Base-by-base conservation (phyloP, 78 protist species). In the Acrasis kona region DNA sequence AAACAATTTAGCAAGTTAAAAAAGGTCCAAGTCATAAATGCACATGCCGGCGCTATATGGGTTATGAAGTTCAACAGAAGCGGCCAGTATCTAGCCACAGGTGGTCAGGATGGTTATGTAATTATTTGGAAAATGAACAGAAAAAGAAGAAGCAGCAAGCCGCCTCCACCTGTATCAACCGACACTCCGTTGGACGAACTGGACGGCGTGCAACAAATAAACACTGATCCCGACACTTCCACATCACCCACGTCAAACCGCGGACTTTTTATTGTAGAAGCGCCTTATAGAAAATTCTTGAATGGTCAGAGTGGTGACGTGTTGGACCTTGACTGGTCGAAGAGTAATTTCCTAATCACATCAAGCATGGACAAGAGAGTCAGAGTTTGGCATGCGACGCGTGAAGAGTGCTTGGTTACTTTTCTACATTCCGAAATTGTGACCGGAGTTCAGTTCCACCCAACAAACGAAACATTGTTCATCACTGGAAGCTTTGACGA, bases 371-470 rank as follows among this genome's bases (percentile, higher is more conserved):
- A 84, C 58, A 79, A 73, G 65, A 84, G 81, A 3, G 88, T 80
- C 38, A 71, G 87, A 5, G 73, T 79, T 29, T 85, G 84, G 84
- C 86, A 85, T 10, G 8, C 77, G 2, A 19, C 40, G 1, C 67
- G 73, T 12, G 1, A 3, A 3, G 76, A 74, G 36, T 72, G 77
- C 40, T 27, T 85, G 39, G 34, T 68, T 29, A 1, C 3, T 6
- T 81, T 83, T 69, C 84, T 64, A 27, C 90, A 86, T 58, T 37
- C 75, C 7, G 89, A 85, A 39, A 78, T 85, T 58, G 89, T 85
- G 29, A 76, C 89, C 19, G 69, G 83, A 2, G 77, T 85, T 3
- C 74, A 73, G 37, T 85, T 85, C 30, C 89, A 85, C 37, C 89
- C 89, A 2, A 40, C 9, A 69, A 77, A 80, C 38, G 88, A 84